phyloP scores from a whole-genome alignment of 2,329 filamentous ascomycete species.

The Xylariaceae sp. region DNA sequence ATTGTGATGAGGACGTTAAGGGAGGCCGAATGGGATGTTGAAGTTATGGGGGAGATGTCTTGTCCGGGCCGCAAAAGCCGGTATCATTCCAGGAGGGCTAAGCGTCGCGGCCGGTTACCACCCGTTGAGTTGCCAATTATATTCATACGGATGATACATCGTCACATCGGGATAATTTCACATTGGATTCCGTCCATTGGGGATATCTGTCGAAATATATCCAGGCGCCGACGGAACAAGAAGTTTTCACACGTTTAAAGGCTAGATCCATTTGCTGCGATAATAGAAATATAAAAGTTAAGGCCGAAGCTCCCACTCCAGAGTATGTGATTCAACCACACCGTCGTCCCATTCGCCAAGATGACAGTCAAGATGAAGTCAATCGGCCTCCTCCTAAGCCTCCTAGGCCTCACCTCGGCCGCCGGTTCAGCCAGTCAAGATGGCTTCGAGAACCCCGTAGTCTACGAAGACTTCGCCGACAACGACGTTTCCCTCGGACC shows the following conservation, averaged over 20 bases:
- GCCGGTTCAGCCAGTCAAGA: background rate
- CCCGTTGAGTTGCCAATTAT: background rate
- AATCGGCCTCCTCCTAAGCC: background rate
- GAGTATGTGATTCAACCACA: background rate
- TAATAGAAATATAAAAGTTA: background rate
- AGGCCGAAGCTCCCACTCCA: background rate
- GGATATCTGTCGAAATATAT: background rate
- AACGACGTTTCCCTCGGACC: constrained; percentile 5
- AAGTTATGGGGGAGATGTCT: too few species aligned
- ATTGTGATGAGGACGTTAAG: background rate
- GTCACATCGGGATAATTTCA: background rate
- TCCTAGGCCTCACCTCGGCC: background rate
- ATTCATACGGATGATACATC: background rate
- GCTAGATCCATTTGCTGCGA: background rate
- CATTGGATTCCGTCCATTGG: background rate
- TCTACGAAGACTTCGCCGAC: constrained; percentile 9
- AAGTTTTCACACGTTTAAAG: background rate
- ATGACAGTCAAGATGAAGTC: background rate
- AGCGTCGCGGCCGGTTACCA: background rate
- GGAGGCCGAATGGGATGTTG: too few species aligned
- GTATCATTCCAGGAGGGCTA: background rate
- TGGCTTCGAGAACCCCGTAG: constrained; percentile 3
- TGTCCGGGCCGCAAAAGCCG: too few species aligned
- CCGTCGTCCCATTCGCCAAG: background rate
- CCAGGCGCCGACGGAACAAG: background rate